A percentile compares a stretch with the other conserved stretches of the same genome.
phyloP scores from a whole-genome alignment of 495 filamentous ascomycete genomes.

The Podospora comata region DNA sequence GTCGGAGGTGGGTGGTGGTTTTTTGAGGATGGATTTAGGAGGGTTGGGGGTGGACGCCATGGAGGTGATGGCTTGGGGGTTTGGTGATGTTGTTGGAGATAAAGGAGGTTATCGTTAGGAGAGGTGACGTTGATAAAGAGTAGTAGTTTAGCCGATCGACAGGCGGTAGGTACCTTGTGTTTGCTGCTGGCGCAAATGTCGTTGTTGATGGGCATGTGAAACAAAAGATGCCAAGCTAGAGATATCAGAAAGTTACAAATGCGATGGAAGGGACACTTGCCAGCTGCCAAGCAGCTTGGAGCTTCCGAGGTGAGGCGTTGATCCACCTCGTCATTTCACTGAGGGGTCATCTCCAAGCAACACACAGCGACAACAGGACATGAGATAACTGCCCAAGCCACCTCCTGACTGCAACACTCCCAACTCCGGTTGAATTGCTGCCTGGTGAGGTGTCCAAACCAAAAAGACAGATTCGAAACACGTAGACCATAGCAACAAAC shows the following conservation, averaged over 20 bases:
- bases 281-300: background rate
- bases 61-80: slow-evolving; percentile 1
- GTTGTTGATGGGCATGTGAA: background rate
- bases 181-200: background rate
- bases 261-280: background rate
- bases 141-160: no score
- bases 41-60: background rate
- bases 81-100: background rate
- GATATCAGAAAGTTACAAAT: background rate
- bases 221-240: background rate
- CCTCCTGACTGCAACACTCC: slow-evolving; percentile 17
- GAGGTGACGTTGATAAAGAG: no score
- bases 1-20: background rate
- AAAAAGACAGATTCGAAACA: slow-evolving; percentile 9
- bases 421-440: slow-evolving; percentile 23
- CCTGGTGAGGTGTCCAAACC: slow-evolving; percentile 4
- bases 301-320: background rate
- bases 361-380: background rate
- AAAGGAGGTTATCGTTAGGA: no score
- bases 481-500: slow-evolving; percentile 3
- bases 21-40: slow-evolving; percentile 20
- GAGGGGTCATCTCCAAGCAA: slow-evolving; percentile 8
- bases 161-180: background rate
- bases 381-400: slow-evolving; percentile 19
- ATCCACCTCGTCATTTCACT: background rate